These are phyloP conservation scores for Penicillium oxalicum DNA, from an alignment of 2,329 filamentous ascomycete genomes.

Conservation along the genomic window DNA sequence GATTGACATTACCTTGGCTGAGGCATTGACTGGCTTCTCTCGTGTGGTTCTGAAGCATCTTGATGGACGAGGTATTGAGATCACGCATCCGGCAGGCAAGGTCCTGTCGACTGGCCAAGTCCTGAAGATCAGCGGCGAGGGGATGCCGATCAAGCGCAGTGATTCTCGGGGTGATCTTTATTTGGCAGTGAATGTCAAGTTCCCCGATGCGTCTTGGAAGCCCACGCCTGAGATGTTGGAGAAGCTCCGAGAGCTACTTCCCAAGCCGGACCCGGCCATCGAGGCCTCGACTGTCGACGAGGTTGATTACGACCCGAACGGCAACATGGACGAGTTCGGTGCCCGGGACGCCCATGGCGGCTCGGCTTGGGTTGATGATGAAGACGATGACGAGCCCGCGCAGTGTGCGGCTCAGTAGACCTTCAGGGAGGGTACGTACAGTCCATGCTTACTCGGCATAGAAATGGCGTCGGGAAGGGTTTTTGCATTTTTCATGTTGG, in stretches of 20 bases:
- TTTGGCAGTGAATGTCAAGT: constrained; percentile 75
- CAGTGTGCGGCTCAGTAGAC: constrained; percentile 47
- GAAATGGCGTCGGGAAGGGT: constrained; percentile 22
- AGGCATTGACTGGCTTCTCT: constrained; percentile 83
- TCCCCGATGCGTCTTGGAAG: constrained; percentile 83
- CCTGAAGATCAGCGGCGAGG: constrained; percentile 79
- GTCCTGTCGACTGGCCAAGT: constrained; percentile 77
- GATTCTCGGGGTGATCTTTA: constrained; percentile 83
- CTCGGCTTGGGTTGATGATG: constrained; percentile 45
- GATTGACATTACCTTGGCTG: constrained; percentile 71
- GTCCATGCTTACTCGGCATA: constrained; percentile 21
- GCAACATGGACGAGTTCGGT: constrained; percentile 66
- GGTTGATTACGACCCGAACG: constrained; percentile 77
- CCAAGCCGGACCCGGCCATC: constrained; percentile 55
- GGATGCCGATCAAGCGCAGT: constrained; percentile 87
- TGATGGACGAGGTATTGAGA: constrained; percentile 81
- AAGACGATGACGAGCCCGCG: constrained; percentile 40
- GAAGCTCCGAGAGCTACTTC: constrained; percentile 68
- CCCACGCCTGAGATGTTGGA: constrained; percentile 64
- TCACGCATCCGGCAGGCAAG: constrained; percentile 73
- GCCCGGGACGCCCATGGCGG: constrained; percentile 39
- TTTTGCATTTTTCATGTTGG: constrained; percentile 12
- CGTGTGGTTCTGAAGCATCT: constrained; percentile 86
- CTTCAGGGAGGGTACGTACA: background rate
- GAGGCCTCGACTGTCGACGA: constrained; percentile 74